Evolutionary conservation across 106 monocot species (phyloP), one percentile per base, ranked within the genome.

Genomic region (Dioscorea dumetorum): DNA sequence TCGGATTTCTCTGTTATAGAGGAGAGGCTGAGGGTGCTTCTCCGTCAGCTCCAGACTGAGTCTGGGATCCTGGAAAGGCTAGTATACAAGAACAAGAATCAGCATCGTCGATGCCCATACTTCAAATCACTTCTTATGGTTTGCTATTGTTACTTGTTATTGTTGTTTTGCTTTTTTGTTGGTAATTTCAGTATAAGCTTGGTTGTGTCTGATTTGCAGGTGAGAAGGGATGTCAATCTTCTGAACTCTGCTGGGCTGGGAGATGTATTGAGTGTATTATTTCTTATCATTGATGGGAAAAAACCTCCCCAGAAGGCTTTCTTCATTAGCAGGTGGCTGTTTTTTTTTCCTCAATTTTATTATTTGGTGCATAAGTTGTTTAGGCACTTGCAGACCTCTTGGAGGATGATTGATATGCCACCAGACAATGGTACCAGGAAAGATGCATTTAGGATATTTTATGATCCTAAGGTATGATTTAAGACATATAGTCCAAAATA

Each of bases 91-190:
- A 67, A 74, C 66, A 84, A 84, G 67, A 88, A 88, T 53, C 88
- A 88, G 73, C 88, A 88, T 33, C 64, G 88, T 8, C 70, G 78
- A n/a, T 71, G 73, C 51, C 58, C 78, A 10, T 80, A 84, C 75
- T 84, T 84, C 57, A 84, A 88, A 67, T 72, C 67, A 66, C 88
- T 88, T 34, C 57, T 84, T 18, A 84, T 81, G 84, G 88, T 87
- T 5, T 19, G 4, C 32, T 2, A 7, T 16, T 12, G 9, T 41
- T 71, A 51, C 28, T 21, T 67, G 32, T 23, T 61, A 48, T 59
- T 67, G 54, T 34, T n/a, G 12, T 31, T 58, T 31, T 59, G 9
- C 48, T 4, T 13, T 2, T 48, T 48, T 57, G 48, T 48, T 8
- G 57, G 19, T 6, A 13, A 31, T 61, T 49, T 22, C 9, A 41